phyloP scores from a whole-genome alignment of 2,329 filamentous ascomycete species.

The Ceratocystis huliohia region DNA sequence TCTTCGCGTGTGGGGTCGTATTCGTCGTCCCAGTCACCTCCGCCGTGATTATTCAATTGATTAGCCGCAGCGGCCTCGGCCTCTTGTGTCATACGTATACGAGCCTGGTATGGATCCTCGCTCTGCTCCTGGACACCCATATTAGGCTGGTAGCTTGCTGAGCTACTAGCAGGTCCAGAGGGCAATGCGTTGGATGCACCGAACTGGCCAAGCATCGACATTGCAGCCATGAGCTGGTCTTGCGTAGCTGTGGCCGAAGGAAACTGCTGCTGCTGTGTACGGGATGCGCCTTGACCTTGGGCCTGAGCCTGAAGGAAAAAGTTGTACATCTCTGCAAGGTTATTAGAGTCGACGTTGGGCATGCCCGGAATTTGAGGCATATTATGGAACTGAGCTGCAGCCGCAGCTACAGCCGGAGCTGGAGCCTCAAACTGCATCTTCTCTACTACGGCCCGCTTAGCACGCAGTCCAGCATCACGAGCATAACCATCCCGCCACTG shows the following conservation, averaged over 20 bases:
- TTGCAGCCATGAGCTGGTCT: conserved; percentile 19
- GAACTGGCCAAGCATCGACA: conserved; percentile 14
- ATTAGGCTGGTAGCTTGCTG: conserved; percentile 18
- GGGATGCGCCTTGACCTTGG: conserved; percentile 13
- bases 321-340: conserved; percentile 17
- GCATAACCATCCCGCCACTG: conserved; percentile 43
- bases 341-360: neutral
- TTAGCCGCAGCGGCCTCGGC: conserved; percentile 27
- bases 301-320: conserved; percentile 17
- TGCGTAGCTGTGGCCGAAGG: neutral
- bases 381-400: neutral
- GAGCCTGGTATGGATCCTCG: conserved; percentile 32
- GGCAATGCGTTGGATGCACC: neutral
- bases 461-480: conserved; percentile 30
- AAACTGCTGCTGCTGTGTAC: conserved; percentile 23
- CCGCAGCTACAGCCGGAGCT: neutral
- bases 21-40: conserved; percentile 17
- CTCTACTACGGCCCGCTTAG: conserved; percentile 25
- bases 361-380: neutral
- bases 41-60: conserved; percentile 6
- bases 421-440: conserved; percentile 26
- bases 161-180: neutral
- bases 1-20: conserved; percentile 22
- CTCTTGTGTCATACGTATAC: conserved; percentile 31
- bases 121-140: conserved; percentile 25